phyloP scores from a whole-genome alignment of 2,329 filamentous ascomycete species.

The Fusarium penzigii region DNA sequence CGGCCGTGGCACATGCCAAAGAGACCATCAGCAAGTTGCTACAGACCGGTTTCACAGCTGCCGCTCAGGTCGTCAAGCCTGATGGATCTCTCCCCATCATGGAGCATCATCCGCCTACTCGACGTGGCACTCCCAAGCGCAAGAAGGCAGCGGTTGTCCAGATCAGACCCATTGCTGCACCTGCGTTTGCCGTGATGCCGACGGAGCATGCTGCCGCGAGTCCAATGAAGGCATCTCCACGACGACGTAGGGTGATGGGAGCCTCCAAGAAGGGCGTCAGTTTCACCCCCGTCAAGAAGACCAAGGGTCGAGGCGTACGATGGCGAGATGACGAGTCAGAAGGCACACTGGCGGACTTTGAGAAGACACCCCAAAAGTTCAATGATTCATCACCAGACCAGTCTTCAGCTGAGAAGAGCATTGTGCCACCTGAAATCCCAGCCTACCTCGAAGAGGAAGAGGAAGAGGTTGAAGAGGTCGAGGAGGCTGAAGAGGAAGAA shows the following conservation, averaged over 20 bases:
- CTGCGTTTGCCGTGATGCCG: conserved; percentile 40
- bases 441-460: conserved; percentile 22
- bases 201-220: conserved; percentile 34
- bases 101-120: conserved; percentile 70
- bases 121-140: conserved; percentile 75
- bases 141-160: conserved; percentile 52
- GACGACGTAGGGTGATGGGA: conserved; percentile 69
- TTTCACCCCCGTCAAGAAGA: conserved; percentile 80
- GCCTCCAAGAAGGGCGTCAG: conserved; percentile 67
- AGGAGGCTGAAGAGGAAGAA: conserved; percentile 8
- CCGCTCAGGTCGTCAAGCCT: conserved; percentile 85
- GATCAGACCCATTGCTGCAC: conserved; percentile 47
- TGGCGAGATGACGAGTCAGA: conserved; percentile 90
- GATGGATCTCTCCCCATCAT: conserved; percentile 67
- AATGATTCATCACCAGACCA: conserved; percentile 55
- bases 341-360: conserved; percentile 84
- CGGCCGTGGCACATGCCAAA: conserved; percentile 80
- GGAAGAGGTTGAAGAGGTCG: neutral
- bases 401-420: conserved; percentile 26
- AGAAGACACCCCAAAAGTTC: conserved; percentile 79
- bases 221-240: conserved; percentile 77
- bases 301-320: conserved; percentile 76
- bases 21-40: conserved; percentile 76
- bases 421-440: conserved; percentile 34
- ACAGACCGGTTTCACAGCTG: conserved; percentile 71